Evolutionary conservation across 345 rosid genomes (phyloP).

Genomic region (Gossypium thurberi): DNA sequence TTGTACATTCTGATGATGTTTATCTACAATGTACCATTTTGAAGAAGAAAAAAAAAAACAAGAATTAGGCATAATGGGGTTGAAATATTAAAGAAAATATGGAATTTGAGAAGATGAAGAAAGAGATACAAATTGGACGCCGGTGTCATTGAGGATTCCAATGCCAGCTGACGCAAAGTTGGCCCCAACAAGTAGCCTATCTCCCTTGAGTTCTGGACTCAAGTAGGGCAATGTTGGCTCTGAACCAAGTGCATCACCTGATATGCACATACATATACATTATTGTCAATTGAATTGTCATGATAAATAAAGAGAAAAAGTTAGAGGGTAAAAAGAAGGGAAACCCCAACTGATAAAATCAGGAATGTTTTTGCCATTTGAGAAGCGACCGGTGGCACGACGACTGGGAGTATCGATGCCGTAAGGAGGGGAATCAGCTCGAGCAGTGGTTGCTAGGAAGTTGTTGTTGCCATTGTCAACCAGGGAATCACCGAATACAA

Average conservation of each 20-base stretch:
- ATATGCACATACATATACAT: neutral
- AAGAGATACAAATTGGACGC: conserved; percentile 61
- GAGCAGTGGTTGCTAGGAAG: conserved; percentile 63
- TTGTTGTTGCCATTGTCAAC: conserved; percentile 81
- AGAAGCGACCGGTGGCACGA: conserved; percentile 75
- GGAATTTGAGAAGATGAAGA: neutral
- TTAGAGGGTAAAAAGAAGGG: neutral
- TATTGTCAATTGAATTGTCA: neutral
- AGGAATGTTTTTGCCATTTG: conserved; percentile 87
- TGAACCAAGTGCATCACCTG: conserved; percentile 67
- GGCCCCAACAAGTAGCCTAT: conserved; percentile 67
- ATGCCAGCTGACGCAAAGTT: conserved; percentile 96
- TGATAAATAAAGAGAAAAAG: neutral
- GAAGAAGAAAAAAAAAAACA: neutral
- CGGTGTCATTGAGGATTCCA: conserved; percentile 89
- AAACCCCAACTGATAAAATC: conserved; percentile 55
- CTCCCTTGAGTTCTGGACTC: conserved; percentile 54
- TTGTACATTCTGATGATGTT: conserved; percentile 59
- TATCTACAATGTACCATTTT: conserved; percentile 29
- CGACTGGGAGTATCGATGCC: conserved; percentile 73
- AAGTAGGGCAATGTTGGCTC: conserved; percentile 70
- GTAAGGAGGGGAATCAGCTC: conserved; percentile 75
- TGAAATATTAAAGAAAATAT: neutral
- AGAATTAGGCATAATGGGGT: neutral
- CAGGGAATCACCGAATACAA: conserved; percentile 68